These are phyloP conservation scores for Pseudogymnoascus sp. DNA, from an alignment of 2,329 filamentous ascomycete species.

Conservation along the genomic window DNA sequence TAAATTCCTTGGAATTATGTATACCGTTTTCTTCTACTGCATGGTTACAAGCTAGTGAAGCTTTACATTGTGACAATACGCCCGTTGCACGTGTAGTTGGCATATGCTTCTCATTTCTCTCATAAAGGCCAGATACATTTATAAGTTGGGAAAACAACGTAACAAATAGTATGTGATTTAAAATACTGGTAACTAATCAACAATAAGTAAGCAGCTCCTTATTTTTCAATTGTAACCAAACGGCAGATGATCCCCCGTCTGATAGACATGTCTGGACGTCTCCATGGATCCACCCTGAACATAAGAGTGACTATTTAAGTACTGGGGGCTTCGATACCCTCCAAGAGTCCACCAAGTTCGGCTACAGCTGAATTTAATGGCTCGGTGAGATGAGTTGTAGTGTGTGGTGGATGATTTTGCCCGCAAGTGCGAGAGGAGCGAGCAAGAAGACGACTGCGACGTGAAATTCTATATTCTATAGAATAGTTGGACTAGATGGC, in stretches of 20 bases:
- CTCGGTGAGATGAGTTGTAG: not conserved
- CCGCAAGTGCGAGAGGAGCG: not conserved
- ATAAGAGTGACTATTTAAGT: not conserved
- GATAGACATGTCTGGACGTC: not conserved
- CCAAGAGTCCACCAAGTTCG: not conserved
- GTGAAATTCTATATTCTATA: not conserved
- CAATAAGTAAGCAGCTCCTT: not conserved
- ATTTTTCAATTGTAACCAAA: not conserved
- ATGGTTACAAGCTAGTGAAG: not conserved
- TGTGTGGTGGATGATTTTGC: not conserved
- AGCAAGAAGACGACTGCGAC: not conserved
- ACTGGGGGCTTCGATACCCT: not conserved
- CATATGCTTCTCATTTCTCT: not conserved
- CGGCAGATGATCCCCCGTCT: not conserved
- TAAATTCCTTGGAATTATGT: not conserved
- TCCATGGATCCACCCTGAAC: not conserved
- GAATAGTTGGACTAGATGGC: not conserved
- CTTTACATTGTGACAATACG: not conserved
- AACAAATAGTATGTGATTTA: not conserved
- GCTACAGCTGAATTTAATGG: not conserved
- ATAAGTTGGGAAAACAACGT: not conserved
- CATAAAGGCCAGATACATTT: too few relatives aligned
- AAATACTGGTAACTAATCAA: not conserved
- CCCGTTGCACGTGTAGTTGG: not conserved
- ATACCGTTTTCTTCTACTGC: not conserved